Percentiles rank a stretch among this genome's conserved stretches.
Evolutionary conservation across 768 basidiomycete species (phyloP).

Genomic region (Rhodotorula graminis): DNA sequence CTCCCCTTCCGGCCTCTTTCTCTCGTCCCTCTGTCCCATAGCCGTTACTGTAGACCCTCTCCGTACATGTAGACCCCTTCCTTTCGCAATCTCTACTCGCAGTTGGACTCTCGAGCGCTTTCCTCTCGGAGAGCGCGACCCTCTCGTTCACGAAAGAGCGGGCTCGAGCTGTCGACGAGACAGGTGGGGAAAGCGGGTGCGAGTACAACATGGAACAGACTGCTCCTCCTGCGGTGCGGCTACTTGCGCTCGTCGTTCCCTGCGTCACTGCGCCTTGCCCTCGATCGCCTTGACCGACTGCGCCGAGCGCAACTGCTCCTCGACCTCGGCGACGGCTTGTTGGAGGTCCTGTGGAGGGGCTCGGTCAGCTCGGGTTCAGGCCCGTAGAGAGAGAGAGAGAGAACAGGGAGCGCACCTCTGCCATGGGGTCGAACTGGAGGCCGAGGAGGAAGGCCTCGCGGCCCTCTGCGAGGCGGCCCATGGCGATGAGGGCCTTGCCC

Average conservation of each 20-base stretch:
- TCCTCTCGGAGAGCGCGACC: too few relatives aligned
- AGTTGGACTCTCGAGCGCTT: too few relatives aligned
- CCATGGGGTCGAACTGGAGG: slow-evolving; percentile 73
- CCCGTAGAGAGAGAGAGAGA: too few relatives aligned
- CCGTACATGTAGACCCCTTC: neutral
- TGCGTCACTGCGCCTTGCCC: neutral
- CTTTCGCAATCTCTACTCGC: too few relatives aligned
- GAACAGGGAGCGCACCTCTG: slow-evolving; percentile 50
- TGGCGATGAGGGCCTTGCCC: slow-evolving; percentile 75
- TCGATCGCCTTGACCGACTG: too few relatives aligned
- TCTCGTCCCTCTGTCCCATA: neutral
- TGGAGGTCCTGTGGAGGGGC: slow-evolving; percentile 13
- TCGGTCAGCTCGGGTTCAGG: neutral
- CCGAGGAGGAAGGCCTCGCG: slow-evolving; percentile 76
- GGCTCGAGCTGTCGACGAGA: too few relatives aligned
- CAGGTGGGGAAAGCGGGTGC: neutral
- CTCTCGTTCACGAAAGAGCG: too few relatives aligned
- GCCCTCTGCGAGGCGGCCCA: slow-evolving; percentile 67
- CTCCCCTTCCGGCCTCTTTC: too few relatives aligned
- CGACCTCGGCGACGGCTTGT: slow-evolving; percentile 22
- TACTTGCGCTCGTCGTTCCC: neutral
- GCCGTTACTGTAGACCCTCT: neutral
- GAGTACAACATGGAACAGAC: neutral
- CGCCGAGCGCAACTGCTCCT: slow-evolving; percentile 14
- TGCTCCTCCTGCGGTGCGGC: neutral